A percentile compares a stretch with the other conserved stretches of the same genome.
These are phyloP conservation scores for Apophysomyces sp. DNA, from an alignment of 371 early-diverging fungal genomes.

Conservation along the genomic window DNA sequence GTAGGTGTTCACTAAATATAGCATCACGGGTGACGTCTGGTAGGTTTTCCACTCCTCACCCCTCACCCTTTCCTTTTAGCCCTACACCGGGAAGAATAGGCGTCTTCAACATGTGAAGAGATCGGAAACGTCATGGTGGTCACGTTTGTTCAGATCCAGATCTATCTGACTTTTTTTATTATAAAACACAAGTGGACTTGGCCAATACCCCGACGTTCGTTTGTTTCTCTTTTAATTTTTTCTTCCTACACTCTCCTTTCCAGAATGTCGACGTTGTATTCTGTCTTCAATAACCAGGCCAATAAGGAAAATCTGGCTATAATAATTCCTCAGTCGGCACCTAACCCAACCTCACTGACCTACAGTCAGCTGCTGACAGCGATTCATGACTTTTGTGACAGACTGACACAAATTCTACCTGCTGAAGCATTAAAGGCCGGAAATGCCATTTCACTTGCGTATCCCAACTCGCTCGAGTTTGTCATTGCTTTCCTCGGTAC, in stretches of 20 bases:
- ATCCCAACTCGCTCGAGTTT: conserved; percentile 74
- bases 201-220: background rate
- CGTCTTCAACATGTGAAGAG: background rate
- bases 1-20: background rate
- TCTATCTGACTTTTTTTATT: background rate
- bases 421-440: conserved; percentile 45
- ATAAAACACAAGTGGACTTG: background rate
- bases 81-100: background rate
- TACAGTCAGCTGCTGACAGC: conserved; percentile 35
- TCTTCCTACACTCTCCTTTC: background rate
- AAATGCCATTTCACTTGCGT: conserved; percentile 66
- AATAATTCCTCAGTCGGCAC: conserved; percentile 43
- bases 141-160: conserved; percentile 3
- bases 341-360: conserved; percentile 27
- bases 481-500: conserved; percentile 70
- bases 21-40: background rate
- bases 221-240: background rate
- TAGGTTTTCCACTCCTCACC: background rate
- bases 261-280: conserved; percentile 11
- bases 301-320: conserved; percentile 24
- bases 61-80: background rate
- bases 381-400: conserved; percentile 35
- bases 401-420: conserved; percentile 31
- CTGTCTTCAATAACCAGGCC: conserved; percentile 8
- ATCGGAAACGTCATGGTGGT: background rate